A percentile compares a stretch with the other conserved stretches of the same genome.
These are phyloP conservation scores for Stenogyne calaminthoides DNA, from an alignment of 305 asterid genomes.

Conservation along the genomic window DNA sequence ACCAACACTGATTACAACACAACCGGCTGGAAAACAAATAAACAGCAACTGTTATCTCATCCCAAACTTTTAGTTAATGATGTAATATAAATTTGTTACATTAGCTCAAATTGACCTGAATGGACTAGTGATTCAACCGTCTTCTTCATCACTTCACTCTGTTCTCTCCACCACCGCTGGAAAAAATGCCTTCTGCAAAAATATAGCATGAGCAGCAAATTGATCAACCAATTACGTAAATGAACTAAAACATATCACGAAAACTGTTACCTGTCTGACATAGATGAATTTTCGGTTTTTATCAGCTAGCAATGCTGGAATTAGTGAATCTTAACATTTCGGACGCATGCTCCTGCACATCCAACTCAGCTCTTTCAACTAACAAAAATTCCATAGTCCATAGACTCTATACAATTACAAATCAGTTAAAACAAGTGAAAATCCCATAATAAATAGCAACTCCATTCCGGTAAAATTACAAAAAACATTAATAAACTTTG, in stretches of 20 bases:
- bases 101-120: conserved; percentile 93
- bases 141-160: conserved; percentile 62
- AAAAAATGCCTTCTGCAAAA: conserved; percentile 79
- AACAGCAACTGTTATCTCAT: neutral
- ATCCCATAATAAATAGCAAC: neutral
- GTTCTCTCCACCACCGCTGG: conserved; percentile 98
- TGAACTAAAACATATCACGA: neutral
- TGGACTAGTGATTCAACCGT: conserved; percentile 62
- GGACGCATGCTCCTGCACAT: conserved; percentile 76
- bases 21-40: conserved; percentile 6
- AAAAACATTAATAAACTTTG: neutral
- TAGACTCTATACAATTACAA: neutral
- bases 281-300: conserved; percentile 76
- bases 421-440: neutral
- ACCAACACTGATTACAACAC: neutral
- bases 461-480: neutral
- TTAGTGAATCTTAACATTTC: conserved; percentile 91
- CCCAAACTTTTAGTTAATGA: neutral
- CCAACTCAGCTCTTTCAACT: conserved; percentile 17
- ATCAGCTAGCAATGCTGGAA: conserved; percentile 85
- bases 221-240: conserved; percentile 15
- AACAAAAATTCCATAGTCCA: conserved; percentile 16
- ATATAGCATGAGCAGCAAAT: conserved; percentile 21
- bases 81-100: conserved; percentile 45
- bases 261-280: conserved; percentile 67